phyloP scores from a whole-genome alignment of 208 protist genomes.

The Leishmania gerbilli region DNA sequence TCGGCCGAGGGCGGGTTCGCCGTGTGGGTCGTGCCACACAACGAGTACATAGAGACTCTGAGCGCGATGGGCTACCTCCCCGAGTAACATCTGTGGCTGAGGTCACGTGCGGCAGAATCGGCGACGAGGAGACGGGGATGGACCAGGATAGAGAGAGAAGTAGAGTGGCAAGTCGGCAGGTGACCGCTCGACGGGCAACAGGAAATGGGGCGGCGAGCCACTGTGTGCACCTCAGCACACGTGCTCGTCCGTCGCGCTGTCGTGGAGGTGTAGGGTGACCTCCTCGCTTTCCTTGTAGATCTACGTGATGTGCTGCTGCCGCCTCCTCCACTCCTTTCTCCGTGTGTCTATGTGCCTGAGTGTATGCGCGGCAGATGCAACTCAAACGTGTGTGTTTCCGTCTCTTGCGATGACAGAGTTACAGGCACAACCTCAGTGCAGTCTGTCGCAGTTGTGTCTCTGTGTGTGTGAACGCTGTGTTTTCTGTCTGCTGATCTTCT shows the following conservation, averaged over 20 bases:
- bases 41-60: slow-evolving; percentile 26
- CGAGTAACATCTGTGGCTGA: neutral
- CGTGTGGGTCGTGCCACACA: slow-evolving; percentile 35
- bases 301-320: neutral
- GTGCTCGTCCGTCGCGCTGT: neutral
- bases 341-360: neutral
- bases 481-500: neutral
- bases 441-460: neutral
- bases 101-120: neutral
- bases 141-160: neutral
- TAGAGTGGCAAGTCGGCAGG: neutral
- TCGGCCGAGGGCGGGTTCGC: slow-evolving; percentile 34
- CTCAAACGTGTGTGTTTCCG: neutral
- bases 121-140: neutral
- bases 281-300: neutral
- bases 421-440: neutral
- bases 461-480: neutral
- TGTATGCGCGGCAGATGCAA: neutral
- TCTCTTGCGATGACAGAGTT: neutral
- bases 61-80: slow-evolving; percentile 15
- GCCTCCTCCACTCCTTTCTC: neutral
- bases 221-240: neutral
- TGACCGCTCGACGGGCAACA: neutral
- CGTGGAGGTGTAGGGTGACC: neutral
- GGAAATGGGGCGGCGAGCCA: too few relatives aligned